These are phyloP conservation scores for Tephrocybe rancida DNA, from an alignment of 768 basidiomycete species.

Conservation along the genomic window DNA sequence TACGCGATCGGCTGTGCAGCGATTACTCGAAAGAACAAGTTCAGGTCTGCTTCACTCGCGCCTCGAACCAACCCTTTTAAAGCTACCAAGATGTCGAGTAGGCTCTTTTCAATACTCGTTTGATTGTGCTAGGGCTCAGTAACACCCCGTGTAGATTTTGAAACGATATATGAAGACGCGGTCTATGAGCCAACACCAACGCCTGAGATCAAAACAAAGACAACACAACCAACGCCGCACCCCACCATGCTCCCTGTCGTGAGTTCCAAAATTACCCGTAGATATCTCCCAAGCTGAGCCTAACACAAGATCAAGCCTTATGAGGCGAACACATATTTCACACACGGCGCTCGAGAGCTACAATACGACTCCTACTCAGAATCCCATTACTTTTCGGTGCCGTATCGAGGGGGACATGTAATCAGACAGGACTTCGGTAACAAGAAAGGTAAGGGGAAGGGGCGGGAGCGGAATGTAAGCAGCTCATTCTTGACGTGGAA, in stretches of 20 bases:
- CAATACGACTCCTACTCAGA: slow-evolving; percentile 10
- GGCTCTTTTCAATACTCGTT: not conserved
- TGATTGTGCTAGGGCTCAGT: not conserved
- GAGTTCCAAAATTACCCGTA: not conserved
- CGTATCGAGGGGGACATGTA: slow-evolving; percentile 10
- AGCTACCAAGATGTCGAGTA: not conserved
- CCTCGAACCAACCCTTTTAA: not conserved
- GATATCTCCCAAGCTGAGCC: not conserved
- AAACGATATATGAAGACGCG: not conserved
- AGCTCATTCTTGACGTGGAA: not conserved
- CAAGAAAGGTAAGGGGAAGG: slow-evolving; percentile 4
- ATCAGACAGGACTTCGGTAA: slow-evolving; percentile 12
- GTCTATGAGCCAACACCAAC: not conserved
- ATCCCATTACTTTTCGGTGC: slow-evolving; percentile 5
- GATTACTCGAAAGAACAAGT: not conserved
- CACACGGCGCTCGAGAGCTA: slow-evolving; percentile 7
- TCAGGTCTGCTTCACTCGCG: not conserved
- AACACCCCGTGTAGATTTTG: not conserved
- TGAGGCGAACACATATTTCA: slow-evolving; percentile 12
- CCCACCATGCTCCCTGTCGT: slow-evolving; percentile 9
- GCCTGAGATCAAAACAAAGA: not conserved
- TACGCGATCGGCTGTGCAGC: not conserved
- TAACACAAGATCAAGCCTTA: slow-evolving; percentile 3
- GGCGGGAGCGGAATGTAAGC: slow-evolving; percentile 9
- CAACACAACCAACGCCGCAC: not conserved